Conservation (phyloP, 1,139 yeast genomes). For the Debaryomyces sp. region DNA sequence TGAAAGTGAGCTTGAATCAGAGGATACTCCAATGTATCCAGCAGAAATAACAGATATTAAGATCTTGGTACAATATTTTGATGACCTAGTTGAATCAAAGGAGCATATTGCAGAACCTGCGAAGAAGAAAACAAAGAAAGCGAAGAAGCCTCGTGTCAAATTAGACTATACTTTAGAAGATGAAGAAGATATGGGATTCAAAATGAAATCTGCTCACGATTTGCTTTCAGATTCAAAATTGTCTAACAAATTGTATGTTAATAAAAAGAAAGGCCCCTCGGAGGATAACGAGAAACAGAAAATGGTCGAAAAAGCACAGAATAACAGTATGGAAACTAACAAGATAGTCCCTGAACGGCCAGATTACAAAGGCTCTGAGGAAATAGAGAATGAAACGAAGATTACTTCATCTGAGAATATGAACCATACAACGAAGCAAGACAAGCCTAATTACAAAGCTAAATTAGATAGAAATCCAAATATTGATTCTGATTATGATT, state of each 20-base stretch:
- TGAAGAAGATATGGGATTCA: conserved; percentile 37
- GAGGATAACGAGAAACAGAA: background rate
- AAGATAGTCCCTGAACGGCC: background rate
- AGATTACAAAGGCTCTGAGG: background rate
- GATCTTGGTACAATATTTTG: conserved; percentile 53
- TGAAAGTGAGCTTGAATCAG: conserved; percentile 49
- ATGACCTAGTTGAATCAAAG: conserved; percentile 33
- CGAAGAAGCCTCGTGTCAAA: conserved; percentile 19
- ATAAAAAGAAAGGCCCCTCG: background rate
- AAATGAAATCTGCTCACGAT: conserved; percentile 57
- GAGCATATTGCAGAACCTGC: conserved; percentile 13
- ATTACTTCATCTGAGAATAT: background rate
- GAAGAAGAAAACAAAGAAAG: conserved; percentile 20
- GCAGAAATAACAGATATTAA: conserved; percentile 42
- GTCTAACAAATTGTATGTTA: conserved; percentile 11
- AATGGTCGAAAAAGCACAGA: background rate
- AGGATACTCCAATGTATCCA: conserved; percentile 54
- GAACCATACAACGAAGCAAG: background rate
- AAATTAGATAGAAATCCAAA: conserved; percentile 20
- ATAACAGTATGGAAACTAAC: background rate
- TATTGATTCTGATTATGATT: conserved; percentile 31
- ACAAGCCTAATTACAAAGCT: background rate
- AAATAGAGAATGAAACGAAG: background rate
- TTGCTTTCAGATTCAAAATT: conserved; percentile 29
- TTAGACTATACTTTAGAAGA: conserved; percentile 26